Base-by-base conservation (phyloP, 345 rosid species). In the Litchi chinensis region DNA sequence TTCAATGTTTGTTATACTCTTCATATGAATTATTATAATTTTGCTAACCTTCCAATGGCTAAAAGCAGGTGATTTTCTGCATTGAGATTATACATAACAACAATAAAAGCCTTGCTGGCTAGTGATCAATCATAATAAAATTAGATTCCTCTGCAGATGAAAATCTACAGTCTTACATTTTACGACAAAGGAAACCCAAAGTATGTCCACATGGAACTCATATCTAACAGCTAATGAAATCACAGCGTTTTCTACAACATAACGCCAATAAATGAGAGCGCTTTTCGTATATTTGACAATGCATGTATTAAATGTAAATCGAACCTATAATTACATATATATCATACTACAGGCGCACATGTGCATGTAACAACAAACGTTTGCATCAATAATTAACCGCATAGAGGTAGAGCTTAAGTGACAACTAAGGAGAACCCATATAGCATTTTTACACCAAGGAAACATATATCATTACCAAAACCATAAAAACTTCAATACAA, bases 71-170 rank as follows among this genome's bases (percentile, higher is more conserved):
- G 32, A 56, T 19, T 57, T 19, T 10, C 12, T 18, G 50, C 50
- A 39, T 54, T 48, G 56, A 12, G 1, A n/a, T 41, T 54, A 8
- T 37, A 15, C 15, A 0, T 8, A 64, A 64, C 65, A 46, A 5
- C 10, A 65, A 65, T 13, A 10, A 10, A 75, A 75, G 44, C 70
- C 44, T 19, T 10, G 63, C 59, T 32, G 71, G 70, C 46, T 28
- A 18, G 32, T 75, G 71, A 75, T 65, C 63, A 37, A 48, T 66
- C 64, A 32, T 41, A 28, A 75, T 65, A 32, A 48, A 64, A 44
- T 28, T 19, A 8, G 44, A 74, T 44, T 24, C 77, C 57, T 24
- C 32, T 66, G 11, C 10, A 10, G 28, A 50, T 26, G 46, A 32
- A 65, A 65, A 10, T 28, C 37, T 60, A 46, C 19, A 32, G 10